A percentile compares a stretch with the other conserved stretches of the same genome.
phyloP scores from a whole-genome alignment of 2,329 filamentous ascomycete genomes.

The Colletotrichum sp. region DNA sequence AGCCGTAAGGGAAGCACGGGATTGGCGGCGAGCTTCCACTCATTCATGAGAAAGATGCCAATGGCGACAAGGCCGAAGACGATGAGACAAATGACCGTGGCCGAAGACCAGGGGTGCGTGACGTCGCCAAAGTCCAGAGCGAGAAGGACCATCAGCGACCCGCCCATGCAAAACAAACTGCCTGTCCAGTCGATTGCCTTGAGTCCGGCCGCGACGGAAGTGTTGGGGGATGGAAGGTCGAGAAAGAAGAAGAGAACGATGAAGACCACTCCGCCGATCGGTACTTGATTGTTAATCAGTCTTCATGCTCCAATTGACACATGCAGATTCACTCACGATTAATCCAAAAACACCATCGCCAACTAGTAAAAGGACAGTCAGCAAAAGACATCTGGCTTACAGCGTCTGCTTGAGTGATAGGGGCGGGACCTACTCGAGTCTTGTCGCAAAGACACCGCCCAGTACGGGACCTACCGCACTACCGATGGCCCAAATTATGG shows the following conservation, averaged over 20 bases:
- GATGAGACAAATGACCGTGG: conserved; percentile 37
- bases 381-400: conserved; percentile 41
- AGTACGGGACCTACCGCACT: conserved; percentile 48
- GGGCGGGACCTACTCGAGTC: conserved; percentile 40
- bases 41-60: conserved; percentile 39
- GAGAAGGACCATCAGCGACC: conserved; percentile 37
- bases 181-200: conserved; percentile 59
- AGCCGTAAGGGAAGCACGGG: conserved; percentile 44
- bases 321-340: conserved; percentile 22
- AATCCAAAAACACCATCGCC: conserved; percentile 52
- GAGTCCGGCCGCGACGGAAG: conserved; percentile 65
- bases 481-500: conserved; percentile 43
- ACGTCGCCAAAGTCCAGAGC: conserved; percentile 55
- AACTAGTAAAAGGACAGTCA: conserved; percentile 33
- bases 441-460: conserved; percentile 45
- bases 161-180: conserved; percentile 41
- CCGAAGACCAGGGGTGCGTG: conserved; percentile 74
- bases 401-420: background rate
- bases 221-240: conserved; percentile 72
- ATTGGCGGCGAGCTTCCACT: conserved; percentile 30
- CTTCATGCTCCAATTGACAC: background rate
- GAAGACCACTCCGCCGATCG: conserved; percentile 33
- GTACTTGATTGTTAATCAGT: conserved; percentile 5
- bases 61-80: conserved; percentile 41
- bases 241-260: conserved; percentile 44